These are phyloP conservation scores for Corymbia calophylla DNA, from an alignment of 441 rosid genomes.

Conservation along the genomic window DNA sequence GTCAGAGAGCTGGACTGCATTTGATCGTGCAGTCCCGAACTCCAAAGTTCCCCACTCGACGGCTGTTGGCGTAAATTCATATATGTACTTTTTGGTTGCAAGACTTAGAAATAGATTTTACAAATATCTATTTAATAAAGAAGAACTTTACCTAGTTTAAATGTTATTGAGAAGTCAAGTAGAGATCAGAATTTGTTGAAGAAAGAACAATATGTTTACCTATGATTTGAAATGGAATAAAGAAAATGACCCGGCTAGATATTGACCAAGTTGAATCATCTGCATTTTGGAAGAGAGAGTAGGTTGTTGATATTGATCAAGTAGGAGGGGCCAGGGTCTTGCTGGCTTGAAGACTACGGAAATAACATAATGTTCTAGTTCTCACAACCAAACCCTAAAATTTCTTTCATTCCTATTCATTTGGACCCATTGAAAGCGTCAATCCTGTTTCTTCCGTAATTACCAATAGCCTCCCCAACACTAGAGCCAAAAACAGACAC, in stretches of 20 bases:
- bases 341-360: neutral
- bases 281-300: neutral
- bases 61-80: neutral
- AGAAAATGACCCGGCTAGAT: neutral
- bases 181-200: neutral
- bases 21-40: neutral
- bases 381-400: neutral
- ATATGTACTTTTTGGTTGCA: neutral
- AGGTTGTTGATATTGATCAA: neutral
- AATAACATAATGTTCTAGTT: neutral
- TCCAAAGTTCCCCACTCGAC: neutral
- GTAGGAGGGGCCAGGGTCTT: neutral
- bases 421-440: neutral
- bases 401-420: neutral
- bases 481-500: neutral
- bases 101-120: neutral
- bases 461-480: neutral
- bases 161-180: neutral
- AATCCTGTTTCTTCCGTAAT: neutral
- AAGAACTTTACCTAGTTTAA: neutral
- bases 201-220: neutral
- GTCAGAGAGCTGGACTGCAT: neutral
- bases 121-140: neutral
- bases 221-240: neutral
- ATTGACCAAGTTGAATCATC: neutral